phyloP scores from a whole-genome alignment of 208 protist species.

The Herpetomonas muscarum region DNA sequence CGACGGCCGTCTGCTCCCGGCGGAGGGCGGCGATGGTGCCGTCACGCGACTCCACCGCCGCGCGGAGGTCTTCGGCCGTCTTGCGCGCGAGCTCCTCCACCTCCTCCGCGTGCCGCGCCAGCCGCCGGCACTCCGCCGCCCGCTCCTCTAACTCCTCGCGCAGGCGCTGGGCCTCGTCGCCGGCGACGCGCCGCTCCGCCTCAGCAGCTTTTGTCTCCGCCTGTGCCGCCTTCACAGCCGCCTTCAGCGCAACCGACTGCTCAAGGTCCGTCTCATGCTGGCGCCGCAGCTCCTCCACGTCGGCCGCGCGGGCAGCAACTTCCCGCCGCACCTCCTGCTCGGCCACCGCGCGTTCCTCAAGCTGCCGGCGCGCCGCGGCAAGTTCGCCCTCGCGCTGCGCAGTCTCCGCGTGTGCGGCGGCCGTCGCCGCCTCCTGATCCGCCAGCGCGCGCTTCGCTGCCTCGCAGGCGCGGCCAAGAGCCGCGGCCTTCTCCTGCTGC shows the following conservation, averaged over 20 bases:
- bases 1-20: conserved; percentile 35
- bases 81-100: conserved; percentile 49
- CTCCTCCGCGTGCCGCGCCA: conserved; percentile 45
- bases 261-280: conserved; percentile 9
- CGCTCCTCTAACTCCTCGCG: conserved; percentile 26
- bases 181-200: conserved; percentile 7
- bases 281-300: conserved; percentile 18
- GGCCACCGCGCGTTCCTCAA: background rate
- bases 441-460: conserved; percentile 5
- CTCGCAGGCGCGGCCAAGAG: conserved; percentile 5
- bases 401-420: background rate
- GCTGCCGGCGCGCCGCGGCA: conserved; percentile 5
- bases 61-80: conserved; percentile 45
- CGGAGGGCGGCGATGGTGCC: conserved; percentile 40
- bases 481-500: conserved; percentile 14
- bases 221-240: conserved; percentile 14
- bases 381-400: background rate
- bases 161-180: conserved; percentile 25
- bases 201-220: conserved; percentile 13
- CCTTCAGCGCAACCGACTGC: conserved; percentile 4
- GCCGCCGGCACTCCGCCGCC: conserved; percentile 31
- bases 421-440: conserved; percentile 1
- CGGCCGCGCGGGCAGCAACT: background rate
- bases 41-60: conserved; percentile 30
- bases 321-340: conserved; percentile 14